phyloP scores from a whole-genome alignment of 805 yeast species.

The Zygosaccharomyces bisporus region DNA sequence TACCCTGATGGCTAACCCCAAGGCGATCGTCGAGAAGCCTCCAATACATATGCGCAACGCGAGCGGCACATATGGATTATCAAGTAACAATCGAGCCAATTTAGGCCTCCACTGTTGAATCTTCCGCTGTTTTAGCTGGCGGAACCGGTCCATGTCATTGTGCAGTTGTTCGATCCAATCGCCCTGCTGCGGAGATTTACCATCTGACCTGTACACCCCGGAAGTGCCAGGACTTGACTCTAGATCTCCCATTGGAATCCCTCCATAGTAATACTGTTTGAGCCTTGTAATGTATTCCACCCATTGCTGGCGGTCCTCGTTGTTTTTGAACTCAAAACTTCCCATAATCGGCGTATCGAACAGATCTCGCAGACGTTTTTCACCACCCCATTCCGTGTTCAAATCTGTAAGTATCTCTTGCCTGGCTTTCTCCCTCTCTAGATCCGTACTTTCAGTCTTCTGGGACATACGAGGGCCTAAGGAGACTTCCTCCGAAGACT shows the following conservation, averaged over 20 bases:
- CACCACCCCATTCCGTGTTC: conserved; percentile 68
- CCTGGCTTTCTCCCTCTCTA: conserved; percentile 18
- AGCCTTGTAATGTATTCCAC: conserved; percentile 27
- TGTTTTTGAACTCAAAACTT: conserved; percentile 27
- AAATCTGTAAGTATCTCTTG: conserved; percentile 39
- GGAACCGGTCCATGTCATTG: conserved; percentile 29
- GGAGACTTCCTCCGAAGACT: conserved; percentile 5
- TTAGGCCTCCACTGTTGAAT: conserved; percentile 62
- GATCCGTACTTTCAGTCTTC: conserved; percentile 8
- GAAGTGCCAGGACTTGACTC: conserved; percentile 7
- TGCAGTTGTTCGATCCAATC: conserved; percentile 30
- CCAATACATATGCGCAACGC: conserved; percentile 61
- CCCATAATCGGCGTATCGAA: conserved; percentile 36
- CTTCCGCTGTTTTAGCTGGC: conserved; percentile 45
- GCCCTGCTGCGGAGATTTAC: conserved; percentile 10
- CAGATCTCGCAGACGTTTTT: conserved; percentile 52
- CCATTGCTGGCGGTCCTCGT: conserved; percentile 34
- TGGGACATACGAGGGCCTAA: conserved; percentile 10
- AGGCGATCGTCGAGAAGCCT: conserved; percentile 58
- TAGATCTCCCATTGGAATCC: conserved; percentile 3
- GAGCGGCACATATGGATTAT: conserved; percentile 79
- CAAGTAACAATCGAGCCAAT: conserved; percentile 54
- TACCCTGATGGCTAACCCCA: conserved; percentile 67
- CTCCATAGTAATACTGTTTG: conserved; percentile 28
- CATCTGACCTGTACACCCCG: conserved; percentile 11